Conservation (phyloP, 805 yeast genomes). For the Wickerhamiella sergipiensis region DNA sequence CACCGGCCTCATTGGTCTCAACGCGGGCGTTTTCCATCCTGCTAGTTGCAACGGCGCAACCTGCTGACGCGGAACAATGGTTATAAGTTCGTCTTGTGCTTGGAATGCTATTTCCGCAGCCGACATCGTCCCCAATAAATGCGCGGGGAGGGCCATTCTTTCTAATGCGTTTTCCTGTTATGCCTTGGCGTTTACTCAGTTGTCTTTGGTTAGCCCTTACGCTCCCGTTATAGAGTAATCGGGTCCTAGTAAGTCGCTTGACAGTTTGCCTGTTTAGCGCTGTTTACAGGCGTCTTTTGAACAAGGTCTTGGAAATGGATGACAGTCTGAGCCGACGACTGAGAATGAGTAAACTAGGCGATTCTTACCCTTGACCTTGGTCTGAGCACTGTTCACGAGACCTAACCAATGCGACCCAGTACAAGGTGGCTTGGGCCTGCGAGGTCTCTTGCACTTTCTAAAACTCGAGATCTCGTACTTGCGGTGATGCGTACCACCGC, state of each 20-base stretch:
- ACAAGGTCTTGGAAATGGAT: no score
- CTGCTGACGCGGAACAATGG: conserved; percentile 66
- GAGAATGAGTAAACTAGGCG: no score
- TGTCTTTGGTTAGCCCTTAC: no score
- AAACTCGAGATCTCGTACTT: conserved; percentile 44
- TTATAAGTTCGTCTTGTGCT: conserved; percentile 65
- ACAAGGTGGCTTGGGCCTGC: not conserved
- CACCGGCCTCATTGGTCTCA: conserved; percentile 54
- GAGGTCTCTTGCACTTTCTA: not conserved
- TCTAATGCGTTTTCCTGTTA: no score
- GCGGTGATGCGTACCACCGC: conserved; percentile 83
- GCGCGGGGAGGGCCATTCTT: not conserved
- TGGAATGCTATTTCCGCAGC: conserved; percentile 59
- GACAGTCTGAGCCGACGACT: no score
- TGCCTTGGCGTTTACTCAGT: no score
- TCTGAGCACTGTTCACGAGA: not conserved
- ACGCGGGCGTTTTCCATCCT: conserved; percentile 45
- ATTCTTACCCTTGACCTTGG: no score
- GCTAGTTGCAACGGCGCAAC: conserved; percentile 52
- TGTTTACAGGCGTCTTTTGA: no score
- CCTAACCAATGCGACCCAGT: not conserved
- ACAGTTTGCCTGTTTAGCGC: no score
- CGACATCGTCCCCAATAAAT: conserved; percentile 2
- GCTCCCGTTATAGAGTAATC: no score
- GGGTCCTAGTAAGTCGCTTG: no score